Percentiles rank a stretch among this genome's conserved stretches.
These are phyloP conservation scores for Hevea brasiliensis DNA, from an alignment of 345 rosid species.

Conservation along the genomic window DNA sequence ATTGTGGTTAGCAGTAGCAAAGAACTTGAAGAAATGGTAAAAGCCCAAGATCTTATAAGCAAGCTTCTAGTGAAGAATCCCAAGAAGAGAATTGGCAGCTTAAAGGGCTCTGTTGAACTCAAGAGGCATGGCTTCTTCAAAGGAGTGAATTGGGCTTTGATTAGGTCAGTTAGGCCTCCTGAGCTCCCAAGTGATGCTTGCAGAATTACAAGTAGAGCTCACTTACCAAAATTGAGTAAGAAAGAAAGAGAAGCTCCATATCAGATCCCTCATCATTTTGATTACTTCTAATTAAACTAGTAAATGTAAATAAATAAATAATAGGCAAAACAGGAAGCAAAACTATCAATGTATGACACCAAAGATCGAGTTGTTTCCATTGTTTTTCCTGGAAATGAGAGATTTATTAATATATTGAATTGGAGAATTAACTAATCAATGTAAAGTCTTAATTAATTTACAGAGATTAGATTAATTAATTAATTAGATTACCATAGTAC, in stretches of 20 bases:
- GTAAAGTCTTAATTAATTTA: too few species aligned
- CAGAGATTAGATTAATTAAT: too few species aligned
- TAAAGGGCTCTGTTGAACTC: conserved; percentile 75
- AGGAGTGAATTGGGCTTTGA: conserved; percentile 86
- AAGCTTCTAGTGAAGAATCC: conserved; percentile 78
- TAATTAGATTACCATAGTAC: too few species aligned
- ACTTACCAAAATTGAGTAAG: conserved; percentile 63
- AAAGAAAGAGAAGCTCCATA: conserved; percentile 73
- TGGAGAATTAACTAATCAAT: too few species aligned
- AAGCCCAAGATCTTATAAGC: conserved; percentile 67
- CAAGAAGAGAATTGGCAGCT: conserved; percentile 73
- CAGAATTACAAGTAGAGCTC: conserved; percentile 39
- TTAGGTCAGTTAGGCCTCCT: conserved; percentile 81
- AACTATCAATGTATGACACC: conserved; percentile 18
- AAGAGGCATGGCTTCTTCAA: conserved; percentile 84
- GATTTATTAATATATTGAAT: too few species aligned
- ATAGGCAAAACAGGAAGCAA: conserved; percentile 20
- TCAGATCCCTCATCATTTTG: conserved; percentile 75
- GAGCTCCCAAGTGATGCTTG: conserved; percentile 52
- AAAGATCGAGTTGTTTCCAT: conserved; percentile 20
- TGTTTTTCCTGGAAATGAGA: conserved; percentile 17
- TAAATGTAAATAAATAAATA: conserved; percentile 24
- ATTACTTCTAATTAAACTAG: conserved; percentile 54
- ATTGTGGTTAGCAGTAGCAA: conserved; percentile 45
- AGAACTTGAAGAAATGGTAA: conserved; percentile 64